Evolutionary conservation across 1,284 basidiomycete genomes (phyloP).

Genomic region (Microbotryum intermedium): DNA sequence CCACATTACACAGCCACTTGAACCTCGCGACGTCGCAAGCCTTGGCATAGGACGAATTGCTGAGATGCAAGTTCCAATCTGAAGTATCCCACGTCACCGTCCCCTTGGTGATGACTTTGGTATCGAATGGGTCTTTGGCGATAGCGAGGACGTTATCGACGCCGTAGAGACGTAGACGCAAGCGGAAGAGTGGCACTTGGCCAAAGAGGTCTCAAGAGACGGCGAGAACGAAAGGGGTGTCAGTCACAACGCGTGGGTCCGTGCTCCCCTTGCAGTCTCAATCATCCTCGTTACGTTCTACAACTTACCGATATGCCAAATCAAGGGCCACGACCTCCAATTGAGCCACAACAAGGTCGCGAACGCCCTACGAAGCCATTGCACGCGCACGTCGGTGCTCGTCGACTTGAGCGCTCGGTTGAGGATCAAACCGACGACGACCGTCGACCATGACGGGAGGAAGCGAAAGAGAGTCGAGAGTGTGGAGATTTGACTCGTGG

Average conservation of each 20-base stretch:
- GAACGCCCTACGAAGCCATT: background rate
- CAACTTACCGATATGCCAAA: constrained; percentile 23
- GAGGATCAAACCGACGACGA: too few species aligned
- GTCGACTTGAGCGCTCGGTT: too few species aligned
- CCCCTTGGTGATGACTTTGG: constrained; percentile 8
- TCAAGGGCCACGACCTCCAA: constrained; percentile 16
- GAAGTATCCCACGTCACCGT: constrained; percentile 1
- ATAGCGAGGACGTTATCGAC: constrained; percentile 15
- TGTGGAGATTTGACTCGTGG: too few species aligned
- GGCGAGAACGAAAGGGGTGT: background rate
- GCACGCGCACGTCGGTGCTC: too few species aligned
- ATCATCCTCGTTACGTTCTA: too few species aligned
- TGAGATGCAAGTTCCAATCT: constrained; percentile 28
- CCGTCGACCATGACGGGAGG: too few species aligned
- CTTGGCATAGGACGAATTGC: constrained; percentile 22
- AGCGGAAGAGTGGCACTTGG: constrained; percentile 12
- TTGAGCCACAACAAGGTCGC: constrained; percentile 17
- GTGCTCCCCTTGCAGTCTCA: too few species aligned
- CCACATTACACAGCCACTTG: constrained; percentile 18
- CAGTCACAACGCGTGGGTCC: too few species aligned
- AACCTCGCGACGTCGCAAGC: constrained; percentile 19
- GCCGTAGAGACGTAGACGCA: constrained; percentile 9
- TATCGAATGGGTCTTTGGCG: constrained; percentile 15
- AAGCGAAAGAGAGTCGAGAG: too few species aligned
- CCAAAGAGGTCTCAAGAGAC: constrained; percentile 8